Evolutionary conservation across 2,329 filamentous ascomycete species (phyloP), one percentile per base, ranked within the genome.

Genomic region (Cladosporium colombiae): DNA sequence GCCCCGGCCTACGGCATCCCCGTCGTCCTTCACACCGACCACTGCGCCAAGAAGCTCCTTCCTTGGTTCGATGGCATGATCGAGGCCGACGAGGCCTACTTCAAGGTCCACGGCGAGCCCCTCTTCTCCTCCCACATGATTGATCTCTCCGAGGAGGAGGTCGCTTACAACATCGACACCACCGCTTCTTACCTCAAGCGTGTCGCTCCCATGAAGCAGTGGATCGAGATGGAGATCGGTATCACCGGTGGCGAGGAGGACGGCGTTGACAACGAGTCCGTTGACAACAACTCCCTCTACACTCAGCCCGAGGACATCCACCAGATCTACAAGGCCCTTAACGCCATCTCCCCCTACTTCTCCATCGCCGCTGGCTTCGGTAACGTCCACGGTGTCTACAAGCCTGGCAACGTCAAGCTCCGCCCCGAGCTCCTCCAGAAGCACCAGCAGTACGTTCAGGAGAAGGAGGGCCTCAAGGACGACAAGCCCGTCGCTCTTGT

Each of bases 61-160:
- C 95, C 95, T 69, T 98, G 94, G 94, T 85, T 98, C 79, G 93
- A 97, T 78, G 93, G 93, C 79, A 93, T 97, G 89, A 82, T 98
- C 74, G 93, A 95, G 70, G 94, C 89, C 74, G 95, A 98, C 77
- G 95, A 98, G 88, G 86, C 84, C 68, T 94, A 93, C 86, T 97
- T 96, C 90, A 96, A 97, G 89, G 80, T 88, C 79, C 88, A 94
- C 79, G 91, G 91, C 82, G 91, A 93, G 81, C 94, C 95, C 71
- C 90, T 98, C 64, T 98, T 96, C 88, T 93, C 89, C 78, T 92
- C 88, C 74, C 95, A 99, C 89, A 99, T 99, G 95, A 97, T 98
- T 77, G 95, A 99, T 82, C 84, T 97, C 75, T 95, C 91, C 29
- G 95, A 97, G 85, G 94, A 98, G 85, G 78, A 87, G 49, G 91